Conservation (phyloP, 768 basidiomycete species). For the Termitomyces sp. region DNA sequence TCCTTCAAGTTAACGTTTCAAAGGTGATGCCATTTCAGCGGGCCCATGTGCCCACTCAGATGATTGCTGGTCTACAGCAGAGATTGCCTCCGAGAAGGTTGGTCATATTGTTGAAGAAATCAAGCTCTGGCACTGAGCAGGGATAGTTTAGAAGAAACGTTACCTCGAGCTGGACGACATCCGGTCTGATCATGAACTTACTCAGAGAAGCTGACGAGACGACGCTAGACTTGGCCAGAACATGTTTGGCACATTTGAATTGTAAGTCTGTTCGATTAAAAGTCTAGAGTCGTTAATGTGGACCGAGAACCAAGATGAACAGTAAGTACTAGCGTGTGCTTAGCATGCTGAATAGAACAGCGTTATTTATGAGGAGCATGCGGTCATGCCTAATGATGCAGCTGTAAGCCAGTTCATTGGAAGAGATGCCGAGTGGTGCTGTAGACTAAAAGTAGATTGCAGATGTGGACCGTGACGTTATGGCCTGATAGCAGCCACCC, state of each 20-base stretch:
- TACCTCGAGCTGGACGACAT: no score
- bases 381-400: neutral
- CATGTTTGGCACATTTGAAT: neutral
- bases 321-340: no score
- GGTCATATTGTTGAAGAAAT: no score
- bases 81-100: neutral
- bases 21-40: neutral
- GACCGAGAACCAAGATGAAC: neutral
- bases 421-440: no score
- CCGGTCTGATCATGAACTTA: no score
- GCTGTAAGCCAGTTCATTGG: no score
- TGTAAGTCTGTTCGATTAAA: neutral
- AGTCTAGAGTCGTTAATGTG: neutral
- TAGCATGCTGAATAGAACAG: neutral
- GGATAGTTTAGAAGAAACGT: no score
- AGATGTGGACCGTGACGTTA: no score
- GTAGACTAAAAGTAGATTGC: no score
- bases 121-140: no score
- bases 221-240: neutral
- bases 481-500: no score
- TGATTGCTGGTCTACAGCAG: neutral
- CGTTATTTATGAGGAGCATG: neutral
- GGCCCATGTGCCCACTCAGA: neutral
- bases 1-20: neutral
- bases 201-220: no score